Evolutionary conservation across 2,329 filamentous ascomycete genomes (phyloP), one percentile per base, ranked within the genome.

Genomic region (Fusarium sp.): DNA sequence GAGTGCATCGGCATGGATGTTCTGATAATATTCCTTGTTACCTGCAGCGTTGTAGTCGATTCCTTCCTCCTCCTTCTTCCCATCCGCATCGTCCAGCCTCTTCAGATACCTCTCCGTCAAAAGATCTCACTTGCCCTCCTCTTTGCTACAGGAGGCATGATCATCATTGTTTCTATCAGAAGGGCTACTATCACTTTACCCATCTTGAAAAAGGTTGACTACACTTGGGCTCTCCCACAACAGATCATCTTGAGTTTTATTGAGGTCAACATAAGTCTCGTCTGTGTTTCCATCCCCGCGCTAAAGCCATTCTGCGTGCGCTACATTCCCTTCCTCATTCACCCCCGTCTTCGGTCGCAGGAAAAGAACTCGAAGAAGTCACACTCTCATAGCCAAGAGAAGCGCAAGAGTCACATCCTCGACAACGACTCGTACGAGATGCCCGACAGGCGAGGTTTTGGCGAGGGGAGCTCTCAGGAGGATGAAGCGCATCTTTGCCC

Each of bases 221-320:
- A 77, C 39, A 75, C 73, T 0, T 77, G 76, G 71, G 31, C 70
- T 2, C 53, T 77, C 1, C 64, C 75, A 0, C 58, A 60, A 2
- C 74, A 78, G 12, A 42, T 77, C 12, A 60, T 84, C 15, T 84
- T 84, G 82, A 82, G 80, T 23, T 79, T 81, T 58, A 80, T 86
- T 49, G 84, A 86, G 65, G 77, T 85, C 61, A 85, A 84, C 57
- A 75, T 81, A 8, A 84, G 81, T n/a, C 82, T 87, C 37, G 74
- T 82, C 29, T 86, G 84, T 66, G 83, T 84, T 21, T 84, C 80
- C 10, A 78, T 84, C 0, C 83, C 85, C 0, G 83, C 84, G 0
- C 77, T 87, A 8, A 86, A 86, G 57, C 84, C 84, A 1, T 70
- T 85, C 6, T 82, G 84, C 62, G 79, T 78, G 16, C 79, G 79